A percentile compares a stretch with the other conserved stretches of the same genome.
Conservation (phyloP, 2,329 filamentous ascomycete genomes). For the Xylariaceae sp. region DNA sequence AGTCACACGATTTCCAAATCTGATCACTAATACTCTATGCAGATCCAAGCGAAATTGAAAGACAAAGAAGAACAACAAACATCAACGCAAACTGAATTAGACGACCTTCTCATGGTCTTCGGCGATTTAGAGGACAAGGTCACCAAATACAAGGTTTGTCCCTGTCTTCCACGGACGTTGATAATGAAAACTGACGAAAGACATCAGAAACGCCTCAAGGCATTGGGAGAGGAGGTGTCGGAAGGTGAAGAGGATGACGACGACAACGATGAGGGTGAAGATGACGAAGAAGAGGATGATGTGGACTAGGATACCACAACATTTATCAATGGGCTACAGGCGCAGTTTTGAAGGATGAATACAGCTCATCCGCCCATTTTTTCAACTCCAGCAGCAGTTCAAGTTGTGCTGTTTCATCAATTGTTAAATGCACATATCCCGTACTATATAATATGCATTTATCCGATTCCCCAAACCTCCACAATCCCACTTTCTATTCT, state of each 20-base stretch:
- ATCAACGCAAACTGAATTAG: slow-evolving; percentile 66
- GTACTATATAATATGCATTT: slow-evolving; percentile 18
- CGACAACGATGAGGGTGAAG: slow-evolving; percentile 49
- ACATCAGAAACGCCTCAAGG: slow-evolving; percentile 54
- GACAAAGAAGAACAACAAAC: slow-evolving; percentile 61
- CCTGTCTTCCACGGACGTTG: not conserved
- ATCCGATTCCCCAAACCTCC: slow-evolving; percentile 17
- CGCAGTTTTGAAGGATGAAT: not conserved
- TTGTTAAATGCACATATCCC: slow-evolving; percentile 12
- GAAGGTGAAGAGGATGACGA: slow-evolving; percentile 65
- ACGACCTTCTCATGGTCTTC: slow-evolving; percentile 78
- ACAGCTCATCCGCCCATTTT: not conserved
- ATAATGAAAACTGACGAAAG: slow-evolving; percentile 13
- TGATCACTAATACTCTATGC: slow-evolving; percentile 13
- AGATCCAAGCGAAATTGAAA: slow-evolving; percentile 29
- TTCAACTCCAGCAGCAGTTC: not conserved
- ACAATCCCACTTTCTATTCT: slow-evolving; percentile 24
- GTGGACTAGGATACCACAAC: too few relatives aligned
- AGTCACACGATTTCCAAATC: slow-evolving; percentile 2
- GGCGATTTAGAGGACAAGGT: slow-evolving; percentile 76
- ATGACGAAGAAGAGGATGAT: slow-evolving; percentile 30
- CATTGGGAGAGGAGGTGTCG: slow-evolving; percentile 66
- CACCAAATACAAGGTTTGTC: slow-evolving; percentile 66
- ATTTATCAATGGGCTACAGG: not conserved
- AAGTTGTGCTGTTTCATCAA: not conserved